These are phyloP conservation scores for Tricholoma flavovirens DNA, from an alignment of 768 basidiomycete species.

Conservation along the genomic window DNA sequence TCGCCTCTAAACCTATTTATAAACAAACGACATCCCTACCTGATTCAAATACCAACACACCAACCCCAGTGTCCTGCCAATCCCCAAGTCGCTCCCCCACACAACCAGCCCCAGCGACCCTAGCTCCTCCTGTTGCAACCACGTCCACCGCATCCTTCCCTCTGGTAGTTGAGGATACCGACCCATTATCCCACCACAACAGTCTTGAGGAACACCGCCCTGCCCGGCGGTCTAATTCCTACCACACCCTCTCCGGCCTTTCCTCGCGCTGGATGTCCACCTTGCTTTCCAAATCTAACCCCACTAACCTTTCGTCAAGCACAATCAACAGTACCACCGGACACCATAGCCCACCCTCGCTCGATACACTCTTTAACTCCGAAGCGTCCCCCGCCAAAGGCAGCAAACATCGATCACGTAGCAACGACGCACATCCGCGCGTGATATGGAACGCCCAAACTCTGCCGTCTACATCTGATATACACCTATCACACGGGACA, in stretches of 20 bases:
- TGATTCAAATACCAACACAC: slow-evolving; percentile 6
- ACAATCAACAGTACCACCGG: not conserved
- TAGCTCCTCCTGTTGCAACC: slow-evolving; percentile 16
- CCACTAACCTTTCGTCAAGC: not conserved
- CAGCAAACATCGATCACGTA: slow-evolving; percentile 3
- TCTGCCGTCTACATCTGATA: slow-evolving; percentile 8
- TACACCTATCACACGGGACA: slow-evolving; percentile 36
- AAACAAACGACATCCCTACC: slow-evolving; percentile 1
- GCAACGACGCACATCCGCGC: slow-evolving; percentile 8
- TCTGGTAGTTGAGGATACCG: slow-evolving; percentile 5
- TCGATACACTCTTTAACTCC: slow-evolving; percentile 16
- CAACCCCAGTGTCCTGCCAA: slow-evolving; percentile 21
- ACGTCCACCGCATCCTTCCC: slow-evolving; percentile 18
- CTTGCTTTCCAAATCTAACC: slow-evolving; percentile 21
- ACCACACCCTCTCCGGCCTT: slow-evolving; percentile 38
- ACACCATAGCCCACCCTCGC: slow-evolving; percentile 1
- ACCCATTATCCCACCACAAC: slow-evolving; percentile 4
- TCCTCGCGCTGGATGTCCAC: slow-evolving; percentile 49
- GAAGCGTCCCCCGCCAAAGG: not conserved
- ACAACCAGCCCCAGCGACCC: slow-evolving; percentile 12
- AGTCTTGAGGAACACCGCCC: slow-evolving; percentile 1
- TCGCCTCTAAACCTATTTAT: slow-evolving; percentile 10
- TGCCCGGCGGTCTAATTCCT: slow-evolving; percentile 20
- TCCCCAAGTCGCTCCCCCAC: slow-evolving; percentile 25
- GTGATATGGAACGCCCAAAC: slow-evolving; percentile 1